Conservation (phyloP, 371 early-diverging fungal species). For the Rhizopus arrhizus region DNA sequence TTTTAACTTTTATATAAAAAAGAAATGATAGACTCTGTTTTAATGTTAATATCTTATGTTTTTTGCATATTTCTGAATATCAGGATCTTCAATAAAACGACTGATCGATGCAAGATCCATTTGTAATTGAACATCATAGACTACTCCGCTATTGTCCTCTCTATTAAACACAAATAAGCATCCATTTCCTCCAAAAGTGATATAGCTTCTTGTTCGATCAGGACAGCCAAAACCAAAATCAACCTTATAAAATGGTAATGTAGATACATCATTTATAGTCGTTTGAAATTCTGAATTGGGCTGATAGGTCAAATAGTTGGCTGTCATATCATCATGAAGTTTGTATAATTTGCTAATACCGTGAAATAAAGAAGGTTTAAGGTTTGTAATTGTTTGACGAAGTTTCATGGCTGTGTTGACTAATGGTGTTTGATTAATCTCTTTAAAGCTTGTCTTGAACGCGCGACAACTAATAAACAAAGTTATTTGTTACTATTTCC, state of each 20-base stretch:
- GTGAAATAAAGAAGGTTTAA: constrained; percentile 36
- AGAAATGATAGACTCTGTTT: not conserved
- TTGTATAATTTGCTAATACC: constrained; percentile 43
- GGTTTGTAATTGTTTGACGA: constrained; percentile 20
- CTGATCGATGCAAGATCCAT: constrained; percentile 43
- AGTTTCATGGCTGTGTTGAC: constrained; percentile 29
- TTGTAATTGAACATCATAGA: constrained; percentile 46
- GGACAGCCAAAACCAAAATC: constrained; percentile 44
- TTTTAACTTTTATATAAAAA: constrained; percentile 28
- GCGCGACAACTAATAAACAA: constrained; percentile 25
- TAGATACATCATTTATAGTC: constrained; percentile 37
- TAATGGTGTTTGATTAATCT: constrained; percentile 19
- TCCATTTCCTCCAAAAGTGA: constrained; percentile 47
- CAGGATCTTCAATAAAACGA: constrained; percentile 42
- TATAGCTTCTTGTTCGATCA: constrained; percentile 43
- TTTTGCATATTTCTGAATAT: constrained; percentile 37
- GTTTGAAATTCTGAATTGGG: constrained; percentile 36
- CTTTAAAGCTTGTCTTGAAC: constrained; percentile 19
- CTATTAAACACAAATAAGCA: constrained; percentile 43
- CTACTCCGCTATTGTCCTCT: constrained; percentile 26
- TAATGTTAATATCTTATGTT: constrained; percentile 28
- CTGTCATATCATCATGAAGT: constrained; percentile 45
- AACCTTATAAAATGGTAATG: constrained; percentile 39
- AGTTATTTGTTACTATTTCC: not conserved
- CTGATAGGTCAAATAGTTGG: constrained; percentile 40